These are phyloP conservation scores for Plasmodium chabaudi DNA, from an alignment of 169 alveolate genomes.

Conservation along the genomic window DNA sequence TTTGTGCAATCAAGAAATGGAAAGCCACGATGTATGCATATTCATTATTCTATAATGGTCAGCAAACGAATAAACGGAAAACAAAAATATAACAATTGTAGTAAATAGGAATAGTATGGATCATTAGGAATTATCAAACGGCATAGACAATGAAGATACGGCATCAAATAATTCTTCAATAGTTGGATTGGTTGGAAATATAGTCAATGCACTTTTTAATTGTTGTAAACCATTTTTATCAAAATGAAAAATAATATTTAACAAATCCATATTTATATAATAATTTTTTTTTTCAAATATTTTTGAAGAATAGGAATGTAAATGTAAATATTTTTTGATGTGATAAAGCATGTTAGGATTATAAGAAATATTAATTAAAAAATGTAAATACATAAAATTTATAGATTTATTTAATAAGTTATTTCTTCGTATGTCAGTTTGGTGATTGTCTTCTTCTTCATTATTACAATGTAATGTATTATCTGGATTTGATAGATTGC, in stretches of 20 bases:
- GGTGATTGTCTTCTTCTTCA: neutral
- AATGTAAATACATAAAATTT: slow-evolving; percentile 36
- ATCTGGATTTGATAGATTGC: slow-evolving; percentile 4
- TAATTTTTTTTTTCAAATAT: slow-evolving; percentile 28
- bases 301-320: slow-evolving; percentile 47
- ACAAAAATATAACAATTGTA: too few relatives aligned
- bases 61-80: too few relatives aligned
- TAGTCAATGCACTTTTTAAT: slow-evolving; percentile 26
- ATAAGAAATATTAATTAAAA: slow-evolving; percentile 46
- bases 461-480: neutral
- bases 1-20: too few relatives aligned
- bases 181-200: slow-evolving; percentile 59
- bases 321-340: slow-evolving; percentile 62
- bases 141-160: slow-evolving; percentile 21
- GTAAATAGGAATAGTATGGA: too few relatives aligned
- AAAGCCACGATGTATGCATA: too few relatives aligned
- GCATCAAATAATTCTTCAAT: slow-evolving; percentile 42
- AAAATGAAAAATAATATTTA: slow-evolving; percentile 45
- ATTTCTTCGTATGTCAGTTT: neutral
- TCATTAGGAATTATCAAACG: neutral
- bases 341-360: slow-evolving; percentile 50
- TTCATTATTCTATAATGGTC: too few relatives aligned
- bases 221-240: slow-evolving; percentile 44
- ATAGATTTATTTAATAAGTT: slow-evolving; percentile 19
- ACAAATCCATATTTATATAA: slow-evolving; percentile 42